Evolutionary conservation across 2,329 filamentous ascomycete genomes (phyloP).

Genomic region (Penicillium sp.): DNA sequence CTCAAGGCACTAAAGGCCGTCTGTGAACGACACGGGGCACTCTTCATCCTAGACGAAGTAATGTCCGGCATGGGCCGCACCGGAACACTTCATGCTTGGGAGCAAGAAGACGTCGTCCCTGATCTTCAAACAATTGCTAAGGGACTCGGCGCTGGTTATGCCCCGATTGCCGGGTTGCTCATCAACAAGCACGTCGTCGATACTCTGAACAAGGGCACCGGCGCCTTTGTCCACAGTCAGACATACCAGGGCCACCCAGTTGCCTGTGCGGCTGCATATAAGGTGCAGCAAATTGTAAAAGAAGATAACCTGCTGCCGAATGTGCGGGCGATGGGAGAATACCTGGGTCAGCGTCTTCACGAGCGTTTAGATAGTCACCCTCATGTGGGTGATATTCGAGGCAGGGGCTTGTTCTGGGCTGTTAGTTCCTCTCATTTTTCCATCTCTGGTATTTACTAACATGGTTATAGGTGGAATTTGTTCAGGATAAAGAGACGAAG

Average conservation of each 20-base stretch:
- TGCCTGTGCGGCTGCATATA: constrained; percentile 51
- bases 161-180: constrained; percentile 54
- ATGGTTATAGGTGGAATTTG: constrained; percentile 52
- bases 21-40: constrained; percentile 55
- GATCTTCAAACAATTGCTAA: constrained; percentile 60
- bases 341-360: constrained; percentile 40
- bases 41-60: constrained; percentile 49
- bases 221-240: constrained; percentile 54
- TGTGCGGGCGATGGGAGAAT: constrained; percentile 29
- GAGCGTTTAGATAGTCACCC: constrained; percentile 43
- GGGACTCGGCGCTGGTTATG: constrained; percentile 54
- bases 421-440: constrained; percentile 36
- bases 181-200: constrained; percentile 49
- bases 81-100: constrained; percentile 56
- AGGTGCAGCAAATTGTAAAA: constrained; percentile 53
- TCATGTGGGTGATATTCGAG: constrained; percentile 55
- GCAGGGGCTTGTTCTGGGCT: constrained; percentile 55
- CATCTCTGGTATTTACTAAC: constrained; percentile 1
- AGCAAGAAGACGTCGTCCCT: constrained; percentile 53
- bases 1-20: constrained; percentile 53
- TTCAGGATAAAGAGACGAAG: constrained; percentile 51
- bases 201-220: constrained; percentile 43
- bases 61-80: constrained; percentile 59
- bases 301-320: constrained; percentile 51
- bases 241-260: constrained; percentile 58